phyloP scores from a whole-genome alignment of 257 asterid species.

The Thymus quinquecostatus region DNA sequence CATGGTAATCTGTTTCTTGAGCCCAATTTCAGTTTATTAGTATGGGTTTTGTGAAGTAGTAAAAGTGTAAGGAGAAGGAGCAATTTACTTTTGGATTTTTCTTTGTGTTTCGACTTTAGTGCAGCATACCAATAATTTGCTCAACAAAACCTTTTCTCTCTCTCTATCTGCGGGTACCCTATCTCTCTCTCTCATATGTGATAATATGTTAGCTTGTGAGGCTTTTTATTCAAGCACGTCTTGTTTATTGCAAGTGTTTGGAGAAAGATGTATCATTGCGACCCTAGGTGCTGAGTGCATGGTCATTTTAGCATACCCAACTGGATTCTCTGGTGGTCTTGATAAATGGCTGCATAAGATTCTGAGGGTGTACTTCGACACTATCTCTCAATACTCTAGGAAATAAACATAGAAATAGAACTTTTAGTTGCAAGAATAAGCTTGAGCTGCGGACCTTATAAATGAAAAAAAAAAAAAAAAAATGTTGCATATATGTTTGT shows the following conservation, averaged over 20 bases:
- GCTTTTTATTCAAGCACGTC: not conserved
- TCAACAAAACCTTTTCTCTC: no score
- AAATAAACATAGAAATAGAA: constrained; percentile 22
- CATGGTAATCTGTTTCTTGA: no score
- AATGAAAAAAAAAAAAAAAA: no score
- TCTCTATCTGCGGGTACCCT: no score
- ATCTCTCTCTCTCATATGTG: no score
- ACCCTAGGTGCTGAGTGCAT: constrained; percentile 1
- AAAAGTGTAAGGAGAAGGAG: no score
- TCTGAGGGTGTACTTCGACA: constrained; percentile 1
- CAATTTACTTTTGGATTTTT: no score
- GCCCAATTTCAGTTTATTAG: no score
- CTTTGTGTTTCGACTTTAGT: no score
- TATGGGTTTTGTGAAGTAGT: no score
- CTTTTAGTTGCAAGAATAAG: constrained; percentile 11
- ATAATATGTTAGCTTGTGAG: not conserved
- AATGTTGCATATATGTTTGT: not conserved
- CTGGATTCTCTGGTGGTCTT: constrained; percentile 16
- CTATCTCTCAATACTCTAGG: constrained; percentile 21
- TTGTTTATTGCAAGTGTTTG: not conserved
- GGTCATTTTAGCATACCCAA: constrained; percentile 6
- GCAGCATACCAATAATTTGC: no score
- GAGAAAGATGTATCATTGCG: constrained; percentile 9
- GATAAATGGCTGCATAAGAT: constrained; percentile 17
- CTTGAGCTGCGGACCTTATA: not conserved